These are phyloP conservation scores for Pseudopithomyces maydicus DNA, from an alignment of 2,329 filamentous ascomycete species.

Conservation along the genomic window DNA sequence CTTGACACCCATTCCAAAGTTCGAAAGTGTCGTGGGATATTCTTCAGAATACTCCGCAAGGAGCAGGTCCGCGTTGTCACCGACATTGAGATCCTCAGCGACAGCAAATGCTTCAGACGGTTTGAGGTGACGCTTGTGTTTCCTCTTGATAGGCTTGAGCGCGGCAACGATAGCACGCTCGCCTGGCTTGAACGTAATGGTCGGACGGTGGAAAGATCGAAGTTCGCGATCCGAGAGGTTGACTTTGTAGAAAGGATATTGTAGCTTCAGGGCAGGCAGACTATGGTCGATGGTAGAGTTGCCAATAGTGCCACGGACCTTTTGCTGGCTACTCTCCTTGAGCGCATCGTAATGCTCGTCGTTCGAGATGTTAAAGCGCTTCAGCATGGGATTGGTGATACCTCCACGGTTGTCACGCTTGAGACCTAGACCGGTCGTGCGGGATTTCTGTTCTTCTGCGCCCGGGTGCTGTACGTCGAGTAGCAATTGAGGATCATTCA, in stretches of 20 bases:
- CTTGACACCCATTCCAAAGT: conserved; percentile 95
- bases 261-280: conserved; percentile 85
- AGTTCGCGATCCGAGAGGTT: conserved; percentile 74
- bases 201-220: conserved; percentile 83
- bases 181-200: conserved; percentile 72
- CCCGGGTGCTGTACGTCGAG: conserved; percentile 76
- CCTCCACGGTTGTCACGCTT: conserved; percentile 72
- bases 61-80: conserved; percentile 85
- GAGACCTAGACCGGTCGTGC: conserved; percentile 56
- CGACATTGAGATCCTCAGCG: conserved; percentile 82
- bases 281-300: conserved; percentile 94
- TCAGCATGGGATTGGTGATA: conserved; percentile 72
- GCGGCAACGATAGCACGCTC: conserved; percentile 75
- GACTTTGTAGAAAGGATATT: conserved; percentile 96
- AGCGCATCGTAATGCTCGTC: conserved; percentile 94
- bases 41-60: conserved; percentile 97
- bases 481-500: conserved; percentile 86
- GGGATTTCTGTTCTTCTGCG: conserved; percentile 63
- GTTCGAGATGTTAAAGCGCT: conserved; percentile 94
- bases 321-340: conserved; percentile 96
- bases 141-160: conserved; percentile 73
- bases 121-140: conserved; percentile 77
- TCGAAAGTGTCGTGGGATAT: conserved; percentile 86
- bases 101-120: conserved; percentile 78
- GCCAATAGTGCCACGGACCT: conserved; percentile 88